These are phyloP conservation scores for Adenanthera pavonina DNA, from an alignment of 306 rosid species.

Conservation along the genomic window DNA sequence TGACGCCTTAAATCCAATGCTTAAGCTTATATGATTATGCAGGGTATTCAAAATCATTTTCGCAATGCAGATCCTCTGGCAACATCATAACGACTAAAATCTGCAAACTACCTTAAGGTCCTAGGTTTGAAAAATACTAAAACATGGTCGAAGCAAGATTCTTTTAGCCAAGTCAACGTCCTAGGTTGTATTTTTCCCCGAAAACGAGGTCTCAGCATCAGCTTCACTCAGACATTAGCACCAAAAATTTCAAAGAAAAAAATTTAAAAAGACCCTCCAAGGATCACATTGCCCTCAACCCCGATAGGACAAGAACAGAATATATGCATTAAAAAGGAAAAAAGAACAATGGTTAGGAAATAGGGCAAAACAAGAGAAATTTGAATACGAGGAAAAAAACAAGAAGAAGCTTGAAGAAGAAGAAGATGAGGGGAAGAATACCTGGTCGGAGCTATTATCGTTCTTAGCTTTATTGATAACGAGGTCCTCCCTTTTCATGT, in stretches of 20 bases:
- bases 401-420: neutral
- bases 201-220: neutral
- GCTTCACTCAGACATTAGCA: neutral
- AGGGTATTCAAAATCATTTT: neutral
- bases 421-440: neutral
- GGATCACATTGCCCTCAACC: too few relatives aligned
- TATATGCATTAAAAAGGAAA: too few relatives aligned
- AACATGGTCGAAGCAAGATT: neutral
- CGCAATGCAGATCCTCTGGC: neutral
- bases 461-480: slow-evolving; percentile 60
- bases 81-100: neutral
- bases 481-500: slow-evolving; percentile 79
- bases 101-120: neutral
- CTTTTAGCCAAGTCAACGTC: neutral
- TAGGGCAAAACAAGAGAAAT: too few relatives aligned
- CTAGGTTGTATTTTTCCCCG: neutral
- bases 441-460: slow-evolving; percentile 57
- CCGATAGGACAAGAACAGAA: neutral
- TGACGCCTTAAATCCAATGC: neutral
- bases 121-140: neutral
- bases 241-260: neutral
- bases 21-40: neutral
- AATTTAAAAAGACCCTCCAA: too few relatives aligned
- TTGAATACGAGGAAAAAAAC: too few relatives aligned
- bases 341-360: too few relatives aligned